Evolutionary conservation across 1,139 yeast species (phyloP).

Genomic region (Candida sp.): DNA sequence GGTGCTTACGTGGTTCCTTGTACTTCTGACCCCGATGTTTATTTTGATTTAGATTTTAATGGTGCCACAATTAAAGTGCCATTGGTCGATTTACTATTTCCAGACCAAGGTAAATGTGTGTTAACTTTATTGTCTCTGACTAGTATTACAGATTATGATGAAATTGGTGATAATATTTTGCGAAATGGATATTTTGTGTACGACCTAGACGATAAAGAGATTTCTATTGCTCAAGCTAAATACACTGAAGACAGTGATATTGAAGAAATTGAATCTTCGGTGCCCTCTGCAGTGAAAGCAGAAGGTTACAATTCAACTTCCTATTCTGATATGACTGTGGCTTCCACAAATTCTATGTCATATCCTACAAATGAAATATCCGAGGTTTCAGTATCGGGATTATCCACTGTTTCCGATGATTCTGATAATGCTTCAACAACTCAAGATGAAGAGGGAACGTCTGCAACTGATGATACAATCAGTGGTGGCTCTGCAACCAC

Average conservation of each 20-base stretch:
- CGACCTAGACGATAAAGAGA: constrained; percentile 29
- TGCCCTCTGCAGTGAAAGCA: constrained; percentile 14
- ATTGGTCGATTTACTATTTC: constrained; percentile 13
- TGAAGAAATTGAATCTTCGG: constrained; percentile 21
- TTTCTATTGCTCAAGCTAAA: constrained; percentile 66
- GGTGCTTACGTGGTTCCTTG: constrained; percentile 17
- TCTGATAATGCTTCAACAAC: no score
- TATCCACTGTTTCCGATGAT: no score
- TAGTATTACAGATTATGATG: constrained; percentile 4
- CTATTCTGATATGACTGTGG: background rate
- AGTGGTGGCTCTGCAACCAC: no score
- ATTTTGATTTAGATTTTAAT: constrained; percentile 25
- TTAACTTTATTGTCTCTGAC: constrained; percentile 15
- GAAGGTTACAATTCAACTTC: constrained; percentile 43
- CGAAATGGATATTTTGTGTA: constrained; percentile 22
- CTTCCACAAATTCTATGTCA: no score
- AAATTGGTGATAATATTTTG: constrained; percentile 22
- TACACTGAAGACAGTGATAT: constrained; percentile 37
- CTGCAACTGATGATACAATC: no score
- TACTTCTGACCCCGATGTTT: constrained; percentile 5
- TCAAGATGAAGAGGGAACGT: no score
- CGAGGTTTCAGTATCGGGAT: no score
- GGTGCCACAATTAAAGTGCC: constrained; percentile 27
- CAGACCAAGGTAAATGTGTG: constrained; percentile 9
- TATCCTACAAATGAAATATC: no score